Evolutionary conservation across 1,284 basidiomycete species (phyloP).

Genomic region (Rhizoctonia solani): DNA sequence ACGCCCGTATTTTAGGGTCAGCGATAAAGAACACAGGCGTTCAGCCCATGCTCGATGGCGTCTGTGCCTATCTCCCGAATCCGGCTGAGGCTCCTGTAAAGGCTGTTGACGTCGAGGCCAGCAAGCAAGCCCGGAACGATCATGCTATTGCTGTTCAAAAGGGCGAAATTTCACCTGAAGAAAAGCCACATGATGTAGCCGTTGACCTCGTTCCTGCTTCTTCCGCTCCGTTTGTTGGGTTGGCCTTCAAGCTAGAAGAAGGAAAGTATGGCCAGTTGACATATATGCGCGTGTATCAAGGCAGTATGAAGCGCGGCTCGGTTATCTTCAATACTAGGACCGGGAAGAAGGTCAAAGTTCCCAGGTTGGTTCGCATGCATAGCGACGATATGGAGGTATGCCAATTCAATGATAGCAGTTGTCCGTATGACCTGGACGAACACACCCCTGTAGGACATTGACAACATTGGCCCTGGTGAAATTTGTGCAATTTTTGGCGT

Average conservation of each 20-base stretch:
- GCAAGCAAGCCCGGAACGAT: background rate
- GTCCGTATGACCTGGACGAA: background rate
- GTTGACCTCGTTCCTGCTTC: slow-evolving; percentile 73
- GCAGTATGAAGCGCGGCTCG: slow-evolving; percentile 81
- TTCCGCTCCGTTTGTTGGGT: slow-evolving; percentile 85
- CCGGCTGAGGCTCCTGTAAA: slow-evolving; percentile 80
- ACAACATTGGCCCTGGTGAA: slow-evolving; percentile 95
- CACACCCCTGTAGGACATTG: slow-evolving; percentile 69
- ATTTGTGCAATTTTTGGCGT: slow-evolving; percentile 99
- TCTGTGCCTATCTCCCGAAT: slow-evolving; percentile 93
- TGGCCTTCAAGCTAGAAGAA: slow-evolving; percentile 99
- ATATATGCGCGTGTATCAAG: slow-evolving; percentile 99
- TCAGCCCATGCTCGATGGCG: slow-evolving; percentile 92
- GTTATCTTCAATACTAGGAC: slow-evolving; percentile 93
- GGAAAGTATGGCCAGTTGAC: slow-evolving; percentile 97
- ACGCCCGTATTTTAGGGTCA: slow-evolving; percentile 97
- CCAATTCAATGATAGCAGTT: too few relatives aligned
- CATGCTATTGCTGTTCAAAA: slow-evolving; percentile 7
- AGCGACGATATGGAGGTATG: slow-evolving; percentile 96
- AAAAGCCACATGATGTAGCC: slow-evolving; percentile 17
- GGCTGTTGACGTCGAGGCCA: slow-evolving; percentile 66
- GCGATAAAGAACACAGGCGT: slow-evolving; percentile 98
- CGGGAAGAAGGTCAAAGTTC: slow-evolving; percentile 98
- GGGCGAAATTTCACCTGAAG: slow-evolving; percentile 14
- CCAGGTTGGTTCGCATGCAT: slow-evolving; percentile 96